These are phyloP conservation scores for Hydrangea macrophylla DNA, from an alignment of 148 eudicot genomes.

Conservation along the genomic window DNA sequence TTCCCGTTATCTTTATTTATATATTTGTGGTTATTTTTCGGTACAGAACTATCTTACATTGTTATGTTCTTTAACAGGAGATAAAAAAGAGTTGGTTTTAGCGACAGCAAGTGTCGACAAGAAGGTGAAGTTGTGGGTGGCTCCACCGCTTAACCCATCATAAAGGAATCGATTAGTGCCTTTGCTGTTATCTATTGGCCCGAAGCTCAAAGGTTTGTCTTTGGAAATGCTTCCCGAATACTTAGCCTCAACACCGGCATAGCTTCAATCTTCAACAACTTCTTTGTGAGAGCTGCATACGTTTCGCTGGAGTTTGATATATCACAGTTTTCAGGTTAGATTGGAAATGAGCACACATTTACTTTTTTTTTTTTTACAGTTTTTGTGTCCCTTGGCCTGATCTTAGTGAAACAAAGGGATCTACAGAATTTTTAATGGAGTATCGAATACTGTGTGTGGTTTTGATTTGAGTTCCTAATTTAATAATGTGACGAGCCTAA, in stretches of 20 bases:
- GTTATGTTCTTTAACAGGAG: constrained; percentile 37
- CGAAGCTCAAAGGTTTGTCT: background rate
- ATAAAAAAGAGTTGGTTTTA: constrained; percentile 38
- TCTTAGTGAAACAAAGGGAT: constrained; percentile 5
- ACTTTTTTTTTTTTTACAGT: no score
- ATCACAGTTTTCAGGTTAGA: no score
- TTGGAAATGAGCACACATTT: background rate
- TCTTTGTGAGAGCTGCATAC: constrained; percentile 5
- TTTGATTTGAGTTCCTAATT: constrained; percentile 2
- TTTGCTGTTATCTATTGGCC: constrained; percentile 3
- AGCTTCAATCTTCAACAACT: constrained; percentile 1
- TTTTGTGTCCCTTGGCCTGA: background rate
- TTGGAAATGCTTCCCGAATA: constrained; percentile 6
- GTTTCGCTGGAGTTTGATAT: background rate
- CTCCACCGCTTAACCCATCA: constrained; percentile 47
- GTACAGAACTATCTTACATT: background rate
- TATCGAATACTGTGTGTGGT: background rate
- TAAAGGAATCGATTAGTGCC: constrained; percentile 14
- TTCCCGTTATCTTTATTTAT: no score
- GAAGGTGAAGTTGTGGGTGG: constrained; percentile 91
- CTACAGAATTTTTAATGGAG: background rate
- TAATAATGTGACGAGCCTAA: background rate
- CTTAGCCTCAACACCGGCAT: constrained; percentile 6
- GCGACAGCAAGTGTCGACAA: constrained; percentile 80
- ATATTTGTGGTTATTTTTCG: background rate